A percentile compares a stretch with the other conserved stretches of the same genome.
phyloP scores from a whole-genome alignment of 2,329 filamentous ascomycete species.

The Stemphylium lycopersici region DNA sequence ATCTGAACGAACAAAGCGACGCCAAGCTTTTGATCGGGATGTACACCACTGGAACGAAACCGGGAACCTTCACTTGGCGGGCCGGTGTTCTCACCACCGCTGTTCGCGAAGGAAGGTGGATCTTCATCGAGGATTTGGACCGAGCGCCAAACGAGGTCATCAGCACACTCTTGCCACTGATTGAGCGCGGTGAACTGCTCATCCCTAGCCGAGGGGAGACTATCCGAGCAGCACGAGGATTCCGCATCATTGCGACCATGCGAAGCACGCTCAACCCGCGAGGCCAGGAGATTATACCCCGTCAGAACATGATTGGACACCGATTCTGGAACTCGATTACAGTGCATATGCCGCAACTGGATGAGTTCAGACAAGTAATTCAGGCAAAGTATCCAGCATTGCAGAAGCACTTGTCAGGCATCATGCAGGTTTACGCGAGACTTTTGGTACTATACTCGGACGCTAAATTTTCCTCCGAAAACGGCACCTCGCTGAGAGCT shows the following conservation, averaged over 20 bases:
- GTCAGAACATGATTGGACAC: conserved; percentile 74
- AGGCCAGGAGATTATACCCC: conserved; percentile 74
- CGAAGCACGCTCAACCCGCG: conserved; percentile 70
- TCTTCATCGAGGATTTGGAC: conserved; percentile 95
- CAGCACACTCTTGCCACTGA: conserved; percentile 87
- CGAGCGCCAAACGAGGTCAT: conserved; percentile 93
- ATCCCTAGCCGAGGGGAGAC: conserved; percentile 89
- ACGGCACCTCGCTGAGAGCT: conserved; percentile 63
- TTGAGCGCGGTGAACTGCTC: conserved; percentile 88
- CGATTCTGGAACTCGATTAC: conserved; percentile 85
- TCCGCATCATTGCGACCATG: conserved; percentile 90
- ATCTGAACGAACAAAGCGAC: conserved; percentile 97
- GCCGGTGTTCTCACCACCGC: conserved; percentile 93
- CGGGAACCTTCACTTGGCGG: conserved; percentile 90
- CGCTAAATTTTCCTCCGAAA: conserved; percentile 57
- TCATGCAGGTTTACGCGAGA: conserved; percentile 63
- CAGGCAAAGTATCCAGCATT: conserved; percentile 73
- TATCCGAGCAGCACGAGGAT: conserved; percentile 81
- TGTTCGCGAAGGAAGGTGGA: conserved; percentile 92
- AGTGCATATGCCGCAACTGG: conserved; percentile 67
- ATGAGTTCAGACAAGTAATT: conserved; percentile 78
- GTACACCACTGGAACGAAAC: conserved; percentile 86
- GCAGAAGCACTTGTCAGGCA: conserved; percentile 59
- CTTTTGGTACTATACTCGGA: conserved; percentile 50
- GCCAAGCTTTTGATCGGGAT: conserved; percentile 94